phyloP scores from a whole-genome alignment of 2,329 filamentous ascomycete genomes.

The Fusarium foetens region DNA sequence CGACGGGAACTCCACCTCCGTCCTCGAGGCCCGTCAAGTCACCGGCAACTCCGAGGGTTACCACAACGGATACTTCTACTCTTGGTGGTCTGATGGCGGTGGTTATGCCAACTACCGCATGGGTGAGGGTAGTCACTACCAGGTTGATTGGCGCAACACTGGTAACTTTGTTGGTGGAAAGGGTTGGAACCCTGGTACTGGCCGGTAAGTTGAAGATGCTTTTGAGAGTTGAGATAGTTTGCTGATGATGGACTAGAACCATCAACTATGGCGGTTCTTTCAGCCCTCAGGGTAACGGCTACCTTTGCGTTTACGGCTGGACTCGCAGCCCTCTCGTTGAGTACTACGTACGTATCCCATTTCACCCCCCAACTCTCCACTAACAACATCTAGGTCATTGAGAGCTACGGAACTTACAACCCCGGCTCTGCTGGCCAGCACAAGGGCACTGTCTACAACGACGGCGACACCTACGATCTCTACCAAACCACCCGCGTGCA shows the following conservation, averaged over 20 bases:
- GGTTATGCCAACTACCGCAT: slow-evolving; percentile 2
- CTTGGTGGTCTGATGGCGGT: slow-evolving; percentile 20
- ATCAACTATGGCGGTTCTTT: slow-evolving; percentile 20
- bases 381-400: background rate
- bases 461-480: slow-evolving; percentile 16
- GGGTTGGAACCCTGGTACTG: slow-evolving; percentile 22
- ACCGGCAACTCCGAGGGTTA: slow-evolving; percentile 10
- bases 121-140: slow-evolving; percentile 12
- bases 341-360: background rate
- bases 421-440: background rate
- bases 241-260: background rate
- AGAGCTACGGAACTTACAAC: slow-evolving; percentile 11
- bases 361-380: accelerated
- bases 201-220: background rate
- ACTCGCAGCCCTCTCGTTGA: slow-evolving; percentile 15
- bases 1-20: slow-evolving; percentile 8
- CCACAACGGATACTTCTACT: slow-evolving; percentile 24
- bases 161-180: slow-evolving; percentile 23
- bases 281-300: slow-evolving; percentile 16
- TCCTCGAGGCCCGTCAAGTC: slow-evolving; percentile 6
- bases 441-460: slow-evolving; percentile 15
- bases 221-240: accelerated
- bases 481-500: slow-evolving; percentile 1
- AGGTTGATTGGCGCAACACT: slow-evolving; percentile 19
- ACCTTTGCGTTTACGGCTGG: slow-evolving; percentile 16